Percentiles rank a stretch among this genome's conserved stretches.
Conservation (phyloP, 2,329 filamentous ascomycete genomes). For the Tetracladium maxilliforme region DNA sequence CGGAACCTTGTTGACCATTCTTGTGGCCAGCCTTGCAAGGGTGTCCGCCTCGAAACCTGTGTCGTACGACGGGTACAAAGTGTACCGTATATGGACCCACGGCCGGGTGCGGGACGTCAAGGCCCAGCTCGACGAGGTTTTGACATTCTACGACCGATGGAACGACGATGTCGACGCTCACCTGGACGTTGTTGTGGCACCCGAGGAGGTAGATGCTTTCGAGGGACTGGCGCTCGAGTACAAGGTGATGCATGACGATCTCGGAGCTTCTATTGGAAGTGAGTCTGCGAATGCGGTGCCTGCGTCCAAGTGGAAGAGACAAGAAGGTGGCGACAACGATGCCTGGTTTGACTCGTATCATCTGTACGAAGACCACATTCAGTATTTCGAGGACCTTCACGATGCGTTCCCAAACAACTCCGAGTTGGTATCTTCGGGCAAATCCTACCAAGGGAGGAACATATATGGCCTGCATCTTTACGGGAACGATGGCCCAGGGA, state of each 20-base stretch:
- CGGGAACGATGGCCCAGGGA: constrained; percentile 26
- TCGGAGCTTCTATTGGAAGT: constrained; percentile 26
- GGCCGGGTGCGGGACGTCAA: no score
- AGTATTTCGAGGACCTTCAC: constrained; percentile 30
- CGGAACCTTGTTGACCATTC: no score
- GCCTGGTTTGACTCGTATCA: constrained; percentile 40
- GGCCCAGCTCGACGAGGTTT: no score
- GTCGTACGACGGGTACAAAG: no score
- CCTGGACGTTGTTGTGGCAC: constrained; percentile 25
- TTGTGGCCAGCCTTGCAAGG: no score
- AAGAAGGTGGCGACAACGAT: constrained; percentile 12
- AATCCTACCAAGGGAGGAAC: constrained; percentile 26
- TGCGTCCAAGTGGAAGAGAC: no score
- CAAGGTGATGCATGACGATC: constrained; percentile 23
- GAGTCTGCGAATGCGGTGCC: no score
- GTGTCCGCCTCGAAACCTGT: no score
- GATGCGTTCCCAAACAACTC: constrained; percentile 27
- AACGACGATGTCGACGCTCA: no score
- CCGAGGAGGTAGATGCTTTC: constrained; percentile 20
- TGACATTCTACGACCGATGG: no score
- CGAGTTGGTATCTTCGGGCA: constrained; percentile 30
- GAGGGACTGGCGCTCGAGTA: constrained; percentile 18
- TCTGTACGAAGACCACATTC: constrained; percentile 32
- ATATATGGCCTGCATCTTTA: constrained; percentile 36
- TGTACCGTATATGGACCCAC: no score